Percentiles rank a stretch among this genome's conserved stretches.
Conservation (phyloP, 139 green algal genomes). For the Auxenochlorella pyrenoidosa region DNA sequence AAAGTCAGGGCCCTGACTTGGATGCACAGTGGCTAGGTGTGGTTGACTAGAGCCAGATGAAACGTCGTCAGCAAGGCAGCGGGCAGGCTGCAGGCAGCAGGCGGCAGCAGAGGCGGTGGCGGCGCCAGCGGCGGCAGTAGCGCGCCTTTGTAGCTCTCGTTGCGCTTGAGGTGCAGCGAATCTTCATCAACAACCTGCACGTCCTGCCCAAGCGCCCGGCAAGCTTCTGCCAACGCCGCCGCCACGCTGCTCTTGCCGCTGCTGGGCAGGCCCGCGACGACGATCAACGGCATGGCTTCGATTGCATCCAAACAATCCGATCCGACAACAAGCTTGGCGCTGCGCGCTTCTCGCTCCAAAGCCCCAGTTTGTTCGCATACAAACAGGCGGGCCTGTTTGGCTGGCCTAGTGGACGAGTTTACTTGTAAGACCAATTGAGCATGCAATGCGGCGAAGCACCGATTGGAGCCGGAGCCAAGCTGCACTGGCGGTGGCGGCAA, state of each 20-base stretch:
- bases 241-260: conserved; percentile 83
- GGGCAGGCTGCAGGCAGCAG: not conserved
- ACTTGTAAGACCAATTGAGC: not conserved
- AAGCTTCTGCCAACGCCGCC: conserved; percentile 49
- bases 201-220: conserved; percentile 42
- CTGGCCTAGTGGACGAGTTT: too few relatives aligned
- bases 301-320: not conserved
- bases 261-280: conserved; percentile 86
- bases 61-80: too few relatives aligned
- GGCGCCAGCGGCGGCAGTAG: not conserved
- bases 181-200: conserved; percentile 82
- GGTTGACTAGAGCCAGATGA: too few relatives aligned
- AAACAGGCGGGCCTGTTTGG: too few relatives aligned
- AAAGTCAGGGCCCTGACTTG: not conserved
- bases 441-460: not conserved
- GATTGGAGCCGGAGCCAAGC: not conserved
- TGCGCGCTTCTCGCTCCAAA: too few relatives aligned
- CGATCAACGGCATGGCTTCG: conserved; percentile 76
- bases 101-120: not conserved
- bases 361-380: too few relatives aligned
- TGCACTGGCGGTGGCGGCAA: not conserved
- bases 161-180: conserved; percentile 71
- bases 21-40: too few relatives aligned
- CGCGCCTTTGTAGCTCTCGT: conserved; percentile 75
- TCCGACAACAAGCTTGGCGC: too few relatives aligned